phyloP scores from a whole-genome alignment of 2,329 filamentous ascomycete species.

The Fusarium sp. region DNA sequence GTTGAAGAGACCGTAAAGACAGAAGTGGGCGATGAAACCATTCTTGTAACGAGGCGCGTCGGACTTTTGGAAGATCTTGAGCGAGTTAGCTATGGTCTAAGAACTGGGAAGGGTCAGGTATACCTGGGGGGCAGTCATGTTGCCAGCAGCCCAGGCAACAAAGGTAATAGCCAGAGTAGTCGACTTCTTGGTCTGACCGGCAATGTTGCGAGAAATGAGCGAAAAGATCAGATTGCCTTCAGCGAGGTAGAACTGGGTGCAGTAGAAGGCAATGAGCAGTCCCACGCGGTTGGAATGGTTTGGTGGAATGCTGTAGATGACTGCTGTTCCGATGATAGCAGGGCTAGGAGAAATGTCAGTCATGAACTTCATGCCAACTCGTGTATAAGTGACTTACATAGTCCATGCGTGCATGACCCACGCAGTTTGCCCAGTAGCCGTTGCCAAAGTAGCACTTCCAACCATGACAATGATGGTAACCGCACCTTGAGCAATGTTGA shows the following conservation, averaged over 20 bases:
- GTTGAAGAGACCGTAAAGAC: background rate
- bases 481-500: conserved; percentile 6
- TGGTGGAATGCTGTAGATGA: conserved; percentile 53
- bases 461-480: conserved; percentile 53
- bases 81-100: background rate
- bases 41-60: background rate
- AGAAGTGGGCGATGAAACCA: background rate
- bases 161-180: background rate
- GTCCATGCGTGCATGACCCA: conserved; percentile 15
- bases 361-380: background rate
- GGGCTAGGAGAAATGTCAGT: background rate
- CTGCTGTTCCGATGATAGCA: conserved; percentile 55
- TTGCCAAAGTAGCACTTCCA: conserved; percentile 15
- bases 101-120: too few relatives aligned
- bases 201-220: conserved; percentile 1
- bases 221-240: background rate
- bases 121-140: conserved; percentile 3
- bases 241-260: conserved; percentile 49
- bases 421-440: conserved; percentile 32
- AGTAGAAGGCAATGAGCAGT: conserved; percentile 56
- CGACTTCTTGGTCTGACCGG: conserved; percentile 3
- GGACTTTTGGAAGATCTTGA: background rate
- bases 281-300: conserved; percentile 49
- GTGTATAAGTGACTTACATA: background rate
- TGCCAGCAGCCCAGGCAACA: background rate